Percentiles rank a stretch among this genome's conserved stretches.
These are phyloP conservation scores for Psilocybe azurescens DNA, from an alignment of 768 basidiomycete species.

Conservation along the genomic window DNA sequence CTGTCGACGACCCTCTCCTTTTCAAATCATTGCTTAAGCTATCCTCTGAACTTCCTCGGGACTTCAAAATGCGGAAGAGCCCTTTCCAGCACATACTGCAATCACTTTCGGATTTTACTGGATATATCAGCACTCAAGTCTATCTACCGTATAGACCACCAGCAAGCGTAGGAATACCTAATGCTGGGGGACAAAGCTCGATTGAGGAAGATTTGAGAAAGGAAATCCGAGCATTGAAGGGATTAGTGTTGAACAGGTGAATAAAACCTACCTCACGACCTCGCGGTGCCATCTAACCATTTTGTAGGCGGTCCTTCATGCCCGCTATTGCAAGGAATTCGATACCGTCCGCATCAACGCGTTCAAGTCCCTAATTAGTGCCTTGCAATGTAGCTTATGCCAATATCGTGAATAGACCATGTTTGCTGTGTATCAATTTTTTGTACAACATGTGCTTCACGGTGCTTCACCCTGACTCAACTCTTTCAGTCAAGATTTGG, in stretches of 20 bases:
- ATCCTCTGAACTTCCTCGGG: constrained; percentile 40
- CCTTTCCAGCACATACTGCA: constrained; percentile 68
- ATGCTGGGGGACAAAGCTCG: constrained; percentile 33
- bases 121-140: constrained; percentile 78
- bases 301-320: constrained; percentile 46
- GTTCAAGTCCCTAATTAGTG: constrained; percentile 12
- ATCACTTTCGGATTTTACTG: constrained; percentile 73
- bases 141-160: constrained; percentile 55
- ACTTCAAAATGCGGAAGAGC: constrained; percentile 33
- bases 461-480: too few species aligned
- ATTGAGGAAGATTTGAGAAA: constrained; percentile 74
- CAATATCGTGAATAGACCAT: background rate
- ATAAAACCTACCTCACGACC: constrained; percentile 22
- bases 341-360: constrained; percentile 6
- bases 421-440: too few species aligned
- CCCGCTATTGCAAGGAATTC: constrained; percentile 31
- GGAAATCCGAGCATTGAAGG: constrained; percentile 80
- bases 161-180: constrained; percentile 31
- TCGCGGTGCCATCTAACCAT: background rate
- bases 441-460: too few species aligned
- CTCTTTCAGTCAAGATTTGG: too few species aligned
- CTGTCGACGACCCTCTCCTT: constrained; percentile 41
- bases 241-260: constrained; percentile 77
- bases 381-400: background rate
- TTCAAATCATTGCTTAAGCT: constrained; percentile 41